Conservation (phyloP, 73 alveolate species). For the Uronychia binucleata region DNA sequence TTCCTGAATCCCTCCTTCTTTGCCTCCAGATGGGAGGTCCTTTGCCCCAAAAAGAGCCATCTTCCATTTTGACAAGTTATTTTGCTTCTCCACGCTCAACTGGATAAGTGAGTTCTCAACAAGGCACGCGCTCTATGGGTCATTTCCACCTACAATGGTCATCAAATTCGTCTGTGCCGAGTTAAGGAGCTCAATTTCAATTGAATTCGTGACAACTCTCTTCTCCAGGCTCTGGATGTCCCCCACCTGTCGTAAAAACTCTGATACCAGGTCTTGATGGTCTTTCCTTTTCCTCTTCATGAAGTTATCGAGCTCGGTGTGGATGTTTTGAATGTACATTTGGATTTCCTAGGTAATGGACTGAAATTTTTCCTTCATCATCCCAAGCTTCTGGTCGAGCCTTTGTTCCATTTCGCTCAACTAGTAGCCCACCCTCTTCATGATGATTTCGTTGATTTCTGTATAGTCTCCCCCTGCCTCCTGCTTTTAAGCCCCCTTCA, state of each 20-base stretch:
- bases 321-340: not conserved
- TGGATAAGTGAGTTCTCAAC: not conserved
- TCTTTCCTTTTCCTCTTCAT: not conserved
- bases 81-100: not conserved
- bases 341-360: not conserved
- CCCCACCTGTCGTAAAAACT: not conserved
- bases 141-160: not conserved
- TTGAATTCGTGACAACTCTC: not conserved
- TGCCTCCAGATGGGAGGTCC: too few relatives aligned
- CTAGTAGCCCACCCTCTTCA: not conserved
- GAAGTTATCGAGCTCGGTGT: not conserved
- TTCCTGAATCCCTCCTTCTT: too few relatives aligned
- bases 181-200: not conserved
- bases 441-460: not conserved
- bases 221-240: not conserved
- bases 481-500: too few relatives aligned
- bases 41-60: not conserved
- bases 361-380: not conserved
- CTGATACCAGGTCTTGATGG: not conserved
- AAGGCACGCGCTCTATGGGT: not conserved
- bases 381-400: not conserved
- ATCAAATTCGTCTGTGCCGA: not conserved
- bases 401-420: not conserved
- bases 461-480: not conserved
- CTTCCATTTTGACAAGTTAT: not conserved